phyloP scores from a whole-genome alignment of 257 asterid species.

The Hygrophila difformis region DNA sequence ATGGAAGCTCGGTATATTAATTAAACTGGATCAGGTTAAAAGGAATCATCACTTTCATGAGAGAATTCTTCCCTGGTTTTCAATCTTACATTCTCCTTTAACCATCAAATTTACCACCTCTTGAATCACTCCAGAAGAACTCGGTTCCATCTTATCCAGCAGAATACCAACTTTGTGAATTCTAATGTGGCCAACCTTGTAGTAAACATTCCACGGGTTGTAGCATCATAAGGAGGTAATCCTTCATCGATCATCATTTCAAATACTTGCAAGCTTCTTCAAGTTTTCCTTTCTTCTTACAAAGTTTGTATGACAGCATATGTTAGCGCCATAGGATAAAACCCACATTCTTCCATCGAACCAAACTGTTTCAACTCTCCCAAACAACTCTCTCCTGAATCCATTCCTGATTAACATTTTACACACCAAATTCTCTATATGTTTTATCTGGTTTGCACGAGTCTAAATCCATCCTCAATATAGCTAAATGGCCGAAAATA shows the following conservation, averaged over 20 bases:
- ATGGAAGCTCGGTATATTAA: too few species aligned
- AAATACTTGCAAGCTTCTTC: constrained; percentile 73
- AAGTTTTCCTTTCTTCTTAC: constrained; percentile 61
- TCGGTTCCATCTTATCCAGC: constrained; percentile 79
- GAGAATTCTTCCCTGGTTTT: constrained; percentile 37
- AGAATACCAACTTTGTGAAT: constrained; percentile 56
- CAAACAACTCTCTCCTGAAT: constrained; percentile 78
- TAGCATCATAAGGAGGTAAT: constrained; percentile 57
- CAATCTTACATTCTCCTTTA: constrained; percentile 20
- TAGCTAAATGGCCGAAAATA: constrained; percentile 44
- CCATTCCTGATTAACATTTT: constrained; percentile 79
- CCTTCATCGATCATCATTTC: constrained; percentile 92
- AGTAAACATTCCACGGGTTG: constrained; percentile 63
- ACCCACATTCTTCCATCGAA: constrained; percentile 61
- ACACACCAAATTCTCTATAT: constrained; percentile 70
- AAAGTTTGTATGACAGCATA: constrained; percentile 75
- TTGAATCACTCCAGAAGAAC: constrained; percentile 48
- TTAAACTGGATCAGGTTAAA: not conserved
- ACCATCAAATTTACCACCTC: constrained; percentile 51
- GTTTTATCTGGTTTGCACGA: constrained; percentile 43
- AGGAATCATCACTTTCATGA: constrained; percentile 42
- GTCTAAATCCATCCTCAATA: constrained; percentile 51
- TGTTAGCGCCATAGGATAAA: constrained; percentile 68
- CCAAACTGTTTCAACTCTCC: constrained; percentile 64
- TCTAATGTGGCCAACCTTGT: constrained; percentile 55